Conservation (phyloP, 495 filamentous ascomycete genomes). For the Talaromyces thailandensis region DNA sequence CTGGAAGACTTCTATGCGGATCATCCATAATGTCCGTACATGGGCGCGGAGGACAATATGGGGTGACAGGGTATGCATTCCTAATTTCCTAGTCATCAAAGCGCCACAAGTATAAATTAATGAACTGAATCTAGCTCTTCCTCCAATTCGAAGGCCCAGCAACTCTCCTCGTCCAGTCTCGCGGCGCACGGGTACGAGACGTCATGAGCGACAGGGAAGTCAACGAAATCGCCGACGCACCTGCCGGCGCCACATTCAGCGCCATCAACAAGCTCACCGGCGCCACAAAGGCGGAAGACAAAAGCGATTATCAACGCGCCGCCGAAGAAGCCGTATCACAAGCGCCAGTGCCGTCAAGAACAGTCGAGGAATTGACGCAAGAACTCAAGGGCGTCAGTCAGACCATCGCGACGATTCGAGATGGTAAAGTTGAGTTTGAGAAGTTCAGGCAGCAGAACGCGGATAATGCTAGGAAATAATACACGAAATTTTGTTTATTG, state of each 20-base stretch:
- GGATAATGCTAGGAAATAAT: background rate
- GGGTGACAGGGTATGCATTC: constrained; percentile 73
- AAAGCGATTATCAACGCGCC: constrained; percentile 12
- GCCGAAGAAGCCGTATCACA: constrained; percentile 14
- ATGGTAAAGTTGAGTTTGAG: constrained; percentile 63
- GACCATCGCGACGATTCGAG: constrained; percentile 50
- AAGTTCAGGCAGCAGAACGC: constrained; percentile 21
- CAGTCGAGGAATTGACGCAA: constrained; percentile 23
- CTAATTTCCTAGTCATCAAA: background rate
- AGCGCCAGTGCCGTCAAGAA: constrained; percentile 20
- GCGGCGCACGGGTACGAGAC: constrained; percentile 66
- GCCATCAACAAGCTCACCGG: constrained; percentile 33
- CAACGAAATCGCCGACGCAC: constrained; percentile 74
- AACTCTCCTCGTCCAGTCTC: constrained; percentile 77
- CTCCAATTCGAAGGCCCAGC: constrained; percentile 79
- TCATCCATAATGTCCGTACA: constrained; percentile 59
- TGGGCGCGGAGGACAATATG: constrained; percentile 74
- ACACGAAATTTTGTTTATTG: background rate
- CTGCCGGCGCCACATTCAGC: constrained; percentile 45
- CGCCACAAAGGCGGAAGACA: background rate
- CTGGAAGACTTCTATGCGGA: constrained; percentile 55
- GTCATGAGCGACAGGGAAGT: constrained; percentile 65
- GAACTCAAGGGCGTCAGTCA: constrained; percentile 29
- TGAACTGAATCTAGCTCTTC: constrained; percentile 51
- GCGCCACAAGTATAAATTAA: background rate